phyloP scores from a whole-genome alignment of 768 basidiomycete genomes.

The Xanthoconium stramineum region DNA sequence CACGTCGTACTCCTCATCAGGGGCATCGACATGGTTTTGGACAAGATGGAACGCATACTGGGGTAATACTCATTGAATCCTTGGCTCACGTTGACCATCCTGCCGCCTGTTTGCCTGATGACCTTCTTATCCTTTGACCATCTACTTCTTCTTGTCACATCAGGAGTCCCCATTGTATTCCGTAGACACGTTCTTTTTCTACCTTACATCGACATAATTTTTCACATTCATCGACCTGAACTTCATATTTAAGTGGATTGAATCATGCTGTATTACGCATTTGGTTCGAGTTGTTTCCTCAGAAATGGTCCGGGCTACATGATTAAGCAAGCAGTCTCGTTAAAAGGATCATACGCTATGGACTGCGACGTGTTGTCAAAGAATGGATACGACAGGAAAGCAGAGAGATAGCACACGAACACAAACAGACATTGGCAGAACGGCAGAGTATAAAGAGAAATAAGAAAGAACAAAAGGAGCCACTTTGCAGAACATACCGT shows the following conservation, averaged over 20 bases:
- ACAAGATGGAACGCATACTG: constrained; percentile 61
- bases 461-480: constrained; percentile 23
- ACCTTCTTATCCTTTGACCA: neutral
- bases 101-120: neutral
- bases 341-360: constrained; percentile 20
- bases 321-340: constrained; percentile 12
- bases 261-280: neutral
- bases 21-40: constrained; percentile 59
- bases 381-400: constrained; percentile 1
- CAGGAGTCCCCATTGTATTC: neutral
- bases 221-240: neutral
- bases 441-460: constrained; percentile 31
- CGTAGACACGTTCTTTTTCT: neutral
- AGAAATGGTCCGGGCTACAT: constrained; percentile 6
- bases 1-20: constrained; percentile 58
- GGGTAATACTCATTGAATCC: constrained; percentile 12
- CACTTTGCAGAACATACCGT: constrained; percentile 18
- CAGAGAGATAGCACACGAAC: constrained; percentile 8
- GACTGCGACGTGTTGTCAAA: neutral
- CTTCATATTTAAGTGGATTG: neutral
- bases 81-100: neutral
- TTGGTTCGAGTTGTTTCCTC: neutral
- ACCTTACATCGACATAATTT: neutral
- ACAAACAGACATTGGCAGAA: neutral
- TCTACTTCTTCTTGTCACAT: neutral